A percentile compares a stretch with the other conserved stretches of the same genome.
These are phyloP conservation scores for Diaporthe ilicicola DNA, from an alignment of 2,329 filamentous ascomycete genomes.

Conservation along the genomic window DNA sequence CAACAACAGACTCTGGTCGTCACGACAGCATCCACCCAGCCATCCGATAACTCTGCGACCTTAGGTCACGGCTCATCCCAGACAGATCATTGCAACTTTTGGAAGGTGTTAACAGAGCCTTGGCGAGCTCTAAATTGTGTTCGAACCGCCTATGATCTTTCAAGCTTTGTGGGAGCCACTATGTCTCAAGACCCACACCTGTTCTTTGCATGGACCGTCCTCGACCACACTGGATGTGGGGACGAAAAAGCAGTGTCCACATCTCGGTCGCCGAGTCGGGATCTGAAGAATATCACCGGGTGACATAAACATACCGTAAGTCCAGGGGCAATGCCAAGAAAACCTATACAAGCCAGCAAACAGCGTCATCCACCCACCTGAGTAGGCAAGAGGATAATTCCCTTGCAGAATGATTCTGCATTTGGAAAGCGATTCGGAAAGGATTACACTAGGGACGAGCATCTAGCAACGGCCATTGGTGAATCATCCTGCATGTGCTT, in stretches of 20 bases:
- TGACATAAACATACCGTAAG: not conserved
- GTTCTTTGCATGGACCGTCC: not conserved
- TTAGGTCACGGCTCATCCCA: not conserved
- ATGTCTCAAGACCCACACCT: not conserved
- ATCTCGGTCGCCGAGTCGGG: constrained; percentile 9
- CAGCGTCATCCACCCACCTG: not conserved
- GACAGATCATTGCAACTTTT: constrained; percentile 5
- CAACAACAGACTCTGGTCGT: not conserved
- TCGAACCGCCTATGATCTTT: not conserved
- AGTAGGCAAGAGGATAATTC: not conserved
- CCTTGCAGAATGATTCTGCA: not conserved
- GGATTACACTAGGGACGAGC: not conserved
- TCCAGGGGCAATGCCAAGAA: not conserved
- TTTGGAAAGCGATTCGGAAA: constrained; percentile 9
- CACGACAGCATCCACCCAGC: not conserved
- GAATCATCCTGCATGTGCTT: not conserved
- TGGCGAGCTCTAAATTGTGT: not conserved
- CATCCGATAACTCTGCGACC: not conserved
- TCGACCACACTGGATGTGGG: not conserved
- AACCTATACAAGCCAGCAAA: not conserved
- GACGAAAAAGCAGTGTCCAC: not conserved
- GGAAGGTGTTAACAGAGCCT: constrained; percentile 1
- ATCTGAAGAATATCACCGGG: not conserved
- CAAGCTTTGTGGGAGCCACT: not conserved
- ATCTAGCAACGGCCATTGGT: not conserved